Conservation (phyloP, 116 monocot genomes). For the Zostera marina region DNA sequence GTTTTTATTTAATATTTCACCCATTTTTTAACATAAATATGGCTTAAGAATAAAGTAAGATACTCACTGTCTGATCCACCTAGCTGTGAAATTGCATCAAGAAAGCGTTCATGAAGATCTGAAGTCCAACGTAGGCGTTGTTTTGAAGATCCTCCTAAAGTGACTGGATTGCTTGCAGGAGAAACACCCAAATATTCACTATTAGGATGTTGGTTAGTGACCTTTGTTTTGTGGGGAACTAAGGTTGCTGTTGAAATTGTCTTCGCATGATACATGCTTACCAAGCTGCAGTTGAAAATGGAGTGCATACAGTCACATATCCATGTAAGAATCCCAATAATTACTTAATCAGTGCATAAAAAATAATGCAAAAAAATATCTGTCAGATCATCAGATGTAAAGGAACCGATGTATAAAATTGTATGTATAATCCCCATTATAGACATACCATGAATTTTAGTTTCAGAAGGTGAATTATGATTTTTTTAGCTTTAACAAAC, state of each 20-base stretch:
- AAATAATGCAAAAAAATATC: neutral
- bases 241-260: constrained; percentile 11
- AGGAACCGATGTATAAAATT: too few species aligned
- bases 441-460: too few species aligned
- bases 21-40: neutral
- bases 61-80: constrained; percentile 64
- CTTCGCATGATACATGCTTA: constrained; percentile 20
- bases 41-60: constrained; percentile 3
- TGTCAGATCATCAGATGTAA: too few species aligned
- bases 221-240: constrained; percentile 8
- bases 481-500: too few species aligned
- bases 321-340: neutral
- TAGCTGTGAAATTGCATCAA: constrained; percentile 54
- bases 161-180: constrained; percentile 3
- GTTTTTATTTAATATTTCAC: neutral
- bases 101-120: constrained; percentile 52
- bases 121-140: constrained; percentile 46
- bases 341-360: neutral
- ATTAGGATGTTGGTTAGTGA: constrained; percentile 7
- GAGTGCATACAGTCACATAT: neutral
- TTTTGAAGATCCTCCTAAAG: constrained; percentile 17
- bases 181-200: constrained; percentile 6
- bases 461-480: too few species aligned
- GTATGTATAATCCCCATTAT: too few species aligned
- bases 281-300: neutral